A percentile compares a stretch with the other conserved stretches of the same genome.
phyloP scores from a whole-genome alignment of 1,284 basidiomycete species.

The Coniferiporia weirii region DNA sequence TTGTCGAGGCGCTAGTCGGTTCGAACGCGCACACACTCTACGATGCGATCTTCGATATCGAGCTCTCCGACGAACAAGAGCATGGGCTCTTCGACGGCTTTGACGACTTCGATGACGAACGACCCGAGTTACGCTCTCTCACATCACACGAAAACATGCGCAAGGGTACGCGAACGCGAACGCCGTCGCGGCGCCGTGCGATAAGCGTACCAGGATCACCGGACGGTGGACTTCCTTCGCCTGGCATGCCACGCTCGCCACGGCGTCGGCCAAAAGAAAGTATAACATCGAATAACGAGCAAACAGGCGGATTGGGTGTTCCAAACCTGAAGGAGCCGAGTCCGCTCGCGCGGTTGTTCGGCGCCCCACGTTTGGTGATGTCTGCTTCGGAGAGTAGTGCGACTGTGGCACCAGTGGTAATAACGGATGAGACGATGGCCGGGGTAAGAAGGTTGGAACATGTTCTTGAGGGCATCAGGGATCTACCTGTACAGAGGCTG shows the following conservation, averaged over 20 bases:
- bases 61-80: slow-evolving; percentile 41
- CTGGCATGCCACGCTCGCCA: slow-evolving; percentile 6
- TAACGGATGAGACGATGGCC: slow-evolving; percentile 31
- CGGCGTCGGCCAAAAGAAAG: slow-evolving; percentile 5
- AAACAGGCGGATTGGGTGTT: slow-evolving; percentile 23
- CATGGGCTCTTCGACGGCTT: slow-evolving; percentile 36
- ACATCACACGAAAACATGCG: slow-evolving; percentile 38
- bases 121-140: slow-evolving; percentile 34
- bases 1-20: slow-evolving; percentile 68
- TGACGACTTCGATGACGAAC: slow-evolving; percentile 41
- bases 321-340: slow-evolving; percentile 36
- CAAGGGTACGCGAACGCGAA: neutral
- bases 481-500: slow-evolving; percentile 56
- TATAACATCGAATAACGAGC: slow-evolving; percentile 13
- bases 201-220: slow-evolving; percentile 1
- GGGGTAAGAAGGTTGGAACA: slow-evolving; percentile 51
- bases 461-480: slow-evolving; percentile 55
- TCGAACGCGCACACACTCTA: slow-evolving; percentile 58
- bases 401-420: slow-evolving; percentile 20
- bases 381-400: slow-evolving; percentile 15
- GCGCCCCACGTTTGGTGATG: slow-evolving; percentile 22
- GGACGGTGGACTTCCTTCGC: neutral
- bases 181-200: slow-evolving; percentile 7
- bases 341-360: slow-evolving; percentile 51
- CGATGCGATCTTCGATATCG: slow-evolving; percentile 73